Evolutionary conservation across 495 filamentous ascomycete species (phyloP).

Genomic region (Penicillium nucicola): DNA sequence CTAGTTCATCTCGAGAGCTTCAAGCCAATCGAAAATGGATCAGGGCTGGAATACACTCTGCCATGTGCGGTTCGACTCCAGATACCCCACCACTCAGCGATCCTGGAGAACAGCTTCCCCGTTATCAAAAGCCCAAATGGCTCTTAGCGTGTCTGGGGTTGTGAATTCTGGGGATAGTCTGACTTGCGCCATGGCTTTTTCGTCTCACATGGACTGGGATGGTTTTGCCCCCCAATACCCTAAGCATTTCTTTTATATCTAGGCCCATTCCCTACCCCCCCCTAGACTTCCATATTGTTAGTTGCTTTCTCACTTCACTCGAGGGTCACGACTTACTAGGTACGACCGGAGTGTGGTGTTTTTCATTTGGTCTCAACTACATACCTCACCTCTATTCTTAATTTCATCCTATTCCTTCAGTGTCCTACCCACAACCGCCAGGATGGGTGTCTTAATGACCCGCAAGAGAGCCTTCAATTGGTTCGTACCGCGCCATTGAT

Average conservation of each 20-base stretch:
- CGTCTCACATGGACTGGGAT: conserved; percentile 8
- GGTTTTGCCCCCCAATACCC: background rate
- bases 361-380: background rate
- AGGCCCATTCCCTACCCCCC: conserved; percentile 4
- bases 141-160: conserved; percentile 21
- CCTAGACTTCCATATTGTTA: background rate
- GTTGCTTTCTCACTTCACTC: background rate
- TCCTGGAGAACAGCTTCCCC: conserved; percentile 7
- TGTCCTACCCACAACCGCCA: background rate
- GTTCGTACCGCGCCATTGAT: conserved; percentile 11
- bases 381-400: background rate
- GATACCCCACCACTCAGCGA: conserved; percentile 35
- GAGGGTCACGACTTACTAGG: background rate
- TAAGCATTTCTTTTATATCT: conserved; percentile 18
- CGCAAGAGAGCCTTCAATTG: conserved; percentile 40
- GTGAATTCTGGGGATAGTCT: conserved; percentile 7
- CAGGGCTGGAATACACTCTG: background rate
- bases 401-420: background rate
- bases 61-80: conserved; percentile 14
- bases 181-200: conserved; percentile 13
- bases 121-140: conserved; percentile 17
- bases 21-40: conserved; percentile 12
- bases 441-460: conserved; percentile 17
- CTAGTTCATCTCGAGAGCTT: background rate
- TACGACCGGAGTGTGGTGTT: background rate